Conservation (phyloP, 306 rosid genomes). For the Rosa multiflora region DNA sequence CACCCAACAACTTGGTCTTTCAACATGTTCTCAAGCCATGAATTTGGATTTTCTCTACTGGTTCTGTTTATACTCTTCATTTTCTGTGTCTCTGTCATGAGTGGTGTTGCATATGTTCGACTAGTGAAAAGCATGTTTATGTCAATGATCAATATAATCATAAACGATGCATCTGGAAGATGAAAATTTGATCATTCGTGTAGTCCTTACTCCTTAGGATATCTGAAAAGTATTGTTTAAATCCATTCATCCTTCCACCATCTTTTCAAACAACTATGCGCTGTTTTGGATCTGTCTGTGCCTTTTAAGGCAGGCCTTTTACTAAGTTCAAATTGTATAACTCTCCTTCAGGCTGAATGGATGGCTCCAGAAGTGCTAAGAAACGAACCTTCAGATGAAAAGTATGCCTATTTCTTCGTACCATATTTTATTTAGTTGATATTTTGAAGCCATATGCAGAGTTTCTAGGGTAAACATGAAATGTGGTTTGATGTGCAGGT, state of each 20-base stretch:
- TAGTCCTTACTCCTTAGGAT: background rate
- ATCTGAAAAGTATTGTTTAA: background rate
- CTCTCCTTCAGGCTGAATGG: constrained; percentile 92
- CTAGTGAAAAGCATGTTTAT: background rate
- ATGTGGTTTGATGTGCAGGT: constrained; percentile 46
- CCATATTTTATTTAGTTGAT: constrained; percentile 15
- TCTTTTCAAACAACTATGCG: background rate
- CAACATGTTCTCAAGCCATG: background rate
- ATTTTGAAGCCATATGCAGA: constrained; percentile 6
- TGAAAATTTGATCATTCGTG: constrained; percentile 16
- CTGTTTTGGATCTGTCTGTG: background rate
- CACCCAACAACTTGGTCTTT: constrained; percentile 8
- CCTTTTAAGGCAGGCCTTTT: constrained; percentile 19
- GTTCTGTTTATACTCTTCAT: background rate
- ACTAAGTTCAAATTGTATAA: constrained; percentile 29
- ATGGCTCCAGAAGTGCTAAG: constrained; percentile 99
- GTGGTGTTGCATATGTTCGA: background rate
- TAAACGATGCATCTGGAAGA: background rate
- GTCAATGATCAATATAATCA: background rate
- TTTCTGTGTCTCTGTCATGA: constrained; percentile 1
- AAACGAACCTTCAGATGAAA: constrained; percentile 95
- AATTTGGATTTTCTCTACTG: background rate
- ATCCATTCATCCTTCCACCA: background rate
- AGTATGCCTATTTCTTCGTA: constrained; percentile 44
- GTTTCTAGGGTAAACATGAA: constrained; percentile 14